Conservation (phyloP, 2,329 filamentous ascomycete species). For the Aureobasidium sp. region DNA sequence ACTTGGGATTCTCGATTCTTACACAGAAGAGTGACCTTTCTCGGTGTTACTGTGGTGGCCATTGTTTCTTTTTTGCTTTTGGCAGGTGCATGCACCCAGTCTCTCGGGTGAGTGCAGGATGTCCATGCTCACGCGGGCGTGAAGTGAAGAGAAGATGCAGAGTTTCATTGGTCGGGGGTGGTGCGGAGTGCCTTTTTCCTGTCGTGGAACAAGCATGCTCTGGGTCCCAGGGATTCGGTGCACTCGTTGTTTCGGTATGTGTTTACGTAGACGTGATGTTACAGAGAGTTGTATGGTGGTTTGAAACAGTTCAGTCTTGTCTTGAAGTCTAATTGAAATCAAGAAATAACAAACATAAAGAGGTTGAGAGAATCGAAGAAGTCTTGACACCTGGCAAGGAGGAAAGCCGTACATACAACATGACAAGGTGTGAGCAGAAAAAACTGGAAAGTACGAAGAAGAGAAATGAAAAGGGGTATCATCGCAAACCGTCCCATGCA, state of each 20-base stretch:
- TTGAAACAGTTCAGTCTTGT: neutral
- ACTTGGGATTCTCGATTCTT: too few relatives aligned
- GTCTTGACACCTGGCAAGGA: neutral
- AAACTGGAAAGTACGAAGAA: neutral
- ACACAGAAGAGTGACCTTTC: neutral
- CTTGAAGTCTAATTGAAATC: neutral
- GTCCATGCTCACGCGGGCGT: neutral
- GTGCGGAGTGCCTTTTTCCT: neutral
- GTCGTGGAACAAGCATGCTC: neutral
- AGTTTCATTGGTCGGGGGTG: neutral
- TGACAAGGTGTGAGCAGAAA: neutral
- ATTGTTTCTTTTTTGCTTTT: neutral
- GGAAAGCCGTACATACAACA: neutral
- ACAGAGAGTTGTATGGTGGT: neutral
- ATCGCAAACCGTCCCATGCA: slow-evolving; percentile 1
- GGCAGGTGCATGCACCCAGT: neutral
- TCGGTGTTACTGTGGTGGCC: neutral
- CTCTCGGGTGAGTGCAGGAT: neutral
- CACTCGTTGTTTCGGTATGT: neutral
- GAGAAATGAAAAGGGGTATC: neutral
- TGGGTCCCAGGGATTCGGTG: neutral
- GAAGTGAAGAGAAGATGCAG: neutral
- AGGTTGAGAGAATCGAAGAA: neutral
- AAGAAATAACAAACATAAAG: neutral
- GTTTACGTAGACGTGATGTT: neutral